These are phyloP conservation scores for Kappamyces sp. DNA, from an alignment of 192 early-diverging fungal species.

Conservation along the genomic window DNA sequence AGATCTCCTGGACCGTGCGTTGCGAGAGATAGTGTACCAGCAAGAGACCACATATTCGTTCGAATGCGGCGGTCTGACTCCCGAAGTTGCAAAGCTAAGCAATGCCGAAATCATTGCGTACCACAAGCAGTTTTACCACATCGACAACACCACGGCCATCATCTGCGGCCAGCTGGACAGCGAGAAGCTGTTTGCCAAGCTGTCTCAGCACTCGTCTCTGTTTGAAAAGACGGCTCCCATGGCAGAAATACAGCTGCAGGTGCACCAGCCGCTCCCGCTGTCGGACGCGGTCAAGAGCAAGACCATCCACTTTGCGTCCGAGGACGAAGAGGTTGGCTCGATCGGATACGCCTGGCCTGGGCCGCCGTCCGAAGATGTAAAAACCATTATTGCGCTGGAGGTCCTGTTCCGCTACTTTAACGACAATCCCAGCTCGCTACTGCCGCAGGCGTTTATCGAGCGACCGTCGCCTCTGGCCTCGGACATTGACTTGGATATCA, in stretches of 20 bases:
- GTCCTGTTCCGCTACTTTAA: slow-evolving; percentile 68
- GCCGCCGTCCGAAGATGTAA: slow-evolving; percentile 55
- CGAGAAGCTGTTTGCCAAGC: slow-evolving; percentile 47
- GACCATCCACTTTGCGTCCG: slow-evolving; percentile 57
- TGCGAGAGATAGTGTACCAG: slow-evolving; percentile 46
- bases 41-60: slow-evolving; percentile 54
- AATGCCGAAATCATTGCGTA: slow-evolving; percentile 73
- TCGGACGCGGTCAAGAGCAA: slow-evolving; percentile 11
- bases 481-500: slow-evolving; percentile 52
- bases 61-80: slow-evolving; percentile 73
- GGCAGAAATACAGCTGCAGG: slow-evolving; percentile 5
- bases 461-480: slow-evolving; percentile 54
- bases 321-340: slow-evolving; percentile 59
- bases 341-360: slow-evolving; percentile 66
- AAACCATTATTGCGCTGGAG: slow-evolving; percentile 55
- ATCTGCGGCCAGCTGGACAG: slow-evolving; percentile 46
- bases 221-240: slow-evolving; percentile 1
- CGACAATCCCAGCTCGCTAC: slow-evolving; percentile 52
- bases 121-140: slow-evolving; percentile 67
- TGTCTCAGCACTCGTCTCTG: slow-evolving; percentile 3
- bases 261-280: slow-evolving; percentile 1
- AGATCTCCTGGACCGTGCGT: slow-evolving; percentile 53
- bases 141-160: slow-evolving; percentile 63
- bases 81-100: slow-evolving; percentile 60
- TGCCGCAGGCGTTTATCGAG: slow-evolving; percentile 75